phyloP scores from a whole-genome alignment of 2,329 filamentous ascomycete species.

The Aspergillus transmontanensis region DNA sequence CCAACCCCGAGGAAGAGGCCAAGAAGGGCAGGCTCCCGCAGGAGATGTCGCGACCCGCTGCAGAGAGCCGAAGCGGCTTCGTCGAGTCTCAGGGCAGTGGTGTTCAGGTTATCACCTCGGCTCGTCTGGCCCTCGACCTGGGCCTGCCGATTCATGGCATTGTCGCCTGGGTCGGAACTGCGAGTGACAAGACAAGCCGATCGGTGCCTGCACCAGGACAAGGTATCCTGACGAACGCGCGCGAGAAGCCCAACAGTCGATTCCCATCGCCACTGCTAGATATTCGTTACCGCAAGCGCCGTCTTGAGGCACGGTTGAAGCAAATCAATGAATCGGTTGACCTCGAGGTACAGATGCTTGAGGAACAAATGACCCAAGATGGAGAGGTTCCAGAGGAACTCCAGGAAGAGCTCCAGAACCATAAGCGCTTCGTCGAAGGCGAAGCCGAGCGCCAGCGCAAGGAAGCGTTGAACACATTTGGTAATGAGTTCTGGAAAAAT shows the following conservation, averaged over 20 bases:
- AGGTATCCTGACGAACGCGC: conserved; percentile 93
- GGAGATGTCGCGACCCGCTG: conserved; percentile 97
- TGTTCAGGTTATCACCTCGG: conserved; percentile 98
- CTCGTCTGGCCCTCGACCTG: conserved; percentile 94
- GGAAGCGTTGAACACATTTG: conserved; percentile 89
- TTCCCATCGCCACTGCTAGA: conserved; percentile 95
- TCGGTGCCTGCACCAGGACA: conserved; percentile 97
- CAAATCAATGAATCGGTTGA: conserved; percentile 83
- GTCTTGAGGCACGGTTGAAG: conserved; percentile 90
- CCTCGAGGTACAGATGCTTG: conserved; percentile 60
- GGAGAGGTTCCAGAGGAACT: conserved; percentile 69
- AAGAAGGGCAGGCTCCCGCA: conserved; percentile 90
- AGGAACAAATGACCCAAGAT: conserved; percentile 59
- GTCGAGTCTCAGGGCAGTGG: conserved; percentile 99
- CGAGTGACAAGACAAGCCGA: conserved; percentile 97
- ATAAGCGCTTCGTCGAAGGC: conserved; percentile 80
- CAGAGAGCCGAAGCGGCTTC: conserved; percentile 94
- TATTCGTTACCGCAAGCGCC: conserved; percentile 94
- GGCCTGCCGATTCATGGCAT: conserved; percentile 97
- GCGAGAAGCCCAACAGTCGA: conserved; percentile 77
- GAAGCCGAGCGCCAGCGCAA: conserved; percentile 90
- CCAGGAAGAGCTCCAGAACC: conserved; percentile 86
- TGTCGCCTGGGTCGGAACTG: conserved; percentile 88
- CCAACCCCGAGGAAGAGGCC: conserved; percentile 95
- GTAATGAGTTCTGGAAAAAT: conserved; percentile 99